Evolutionary conservation across 176 grass and related monocot species (phyloP), one percentile per base, ranked within the genome.

Genomic region (Poa annua): DNA sequence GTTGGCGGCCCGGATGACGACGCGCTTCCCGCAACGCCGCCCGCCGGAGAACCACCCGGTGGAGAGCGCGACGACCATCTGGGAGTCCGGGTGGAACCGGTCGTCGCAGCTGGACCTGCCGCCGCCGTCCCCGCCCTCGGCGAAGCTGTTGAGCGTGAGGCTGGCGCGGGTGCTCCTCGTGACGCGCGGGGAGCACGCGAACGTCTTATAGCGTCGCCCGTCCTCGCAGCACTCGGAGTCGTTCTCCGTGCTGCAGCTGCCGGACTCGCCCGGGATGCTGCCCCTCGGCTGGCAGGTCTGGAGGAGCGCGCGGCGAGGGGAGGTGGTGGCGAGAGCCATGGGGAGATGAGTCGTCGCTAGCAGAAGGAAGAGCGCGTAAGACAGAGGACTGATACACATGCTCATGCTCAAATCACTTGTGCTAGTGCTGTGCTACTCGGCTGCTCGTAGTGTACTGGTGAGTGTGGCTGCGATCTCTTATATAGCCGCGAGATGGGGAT

Each of bases 61-160:
- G 0, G 87, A 89, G 35, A 89, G 12, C 12, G 87, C 87, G 16
- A 89, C 87, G 24, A 81, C 78, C 82, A 81, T 47, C 64, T 86
- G 64, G 5, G 50, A 32, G 66, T 90, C 72, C 12, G 51, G 65
- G 79, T 83, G 84, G 85, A 51, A 86, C 17, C 32, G 20, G 22
- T 47, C 65, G 65, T 86, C 84, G 32, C 84, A 86, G 48, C 51
- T 32, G 51, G 67, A 78, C 68, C 64, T 36, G 2, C 71, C 80
- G 3, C 86, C 86, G 14, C 86, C 86, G 55, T 88, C 86, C 29
- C 61, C 49, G 11, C 71, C 72, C 0, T 49, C 48, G 1, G 61
- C 80, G 17, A 88, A 88, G 75, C 80, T 83, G 71, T 88, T 88
- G 21, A 84, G 19, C 39, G 81, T 88, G 74, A 88, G 75, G 52